phyloP scores from a whole-genome alignment of 139 green algal species.

The Volvox africanus region DNA sequence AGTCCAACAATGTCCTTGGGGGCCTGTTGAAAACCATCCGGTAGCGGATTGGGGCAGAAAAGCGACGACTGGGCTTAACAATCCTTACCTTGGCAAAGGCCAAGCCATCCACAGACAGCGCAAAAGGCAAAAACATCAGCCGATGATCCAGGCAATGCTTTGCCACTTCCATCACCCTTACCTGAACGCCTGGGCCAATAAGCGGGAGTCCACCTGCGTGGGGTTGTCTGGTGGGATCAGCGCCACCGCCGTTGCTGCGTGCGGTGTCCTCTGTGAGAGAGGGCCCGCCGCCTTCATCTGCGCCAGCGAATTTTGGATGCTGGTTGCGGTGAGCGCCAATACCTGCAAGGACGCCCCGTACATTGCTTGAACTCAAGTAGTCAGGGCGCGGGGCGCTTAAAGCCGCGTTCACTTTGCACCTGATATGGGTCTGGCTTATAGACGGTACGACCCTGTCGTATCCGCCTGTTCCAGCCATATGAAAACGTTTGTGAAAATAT shows the following conservation, averaged over 20 bases:
- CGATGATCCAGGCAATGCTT: too few relatives aligned
- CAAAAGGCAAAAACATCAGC: too few relatives aligned
- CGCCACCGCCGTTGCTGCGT: neutral
- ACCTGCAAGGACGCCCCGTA: neutral
- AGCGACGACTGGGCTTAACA: too few relatives aligned
- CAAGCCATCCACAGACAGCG: too few relatives aligned
- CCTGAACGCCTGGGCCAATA: conserved; percentile 15
- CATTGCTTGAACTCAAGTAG: too few relatives aligned
- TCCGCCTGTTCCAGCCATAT: too few relatives aligned
- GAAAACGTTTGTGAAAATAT: too few relatives aligned
- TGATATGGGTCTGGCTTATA: too few relatives aligned
- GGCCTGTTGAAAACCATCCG: neutral
- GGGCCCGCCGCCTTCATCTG: neutral
- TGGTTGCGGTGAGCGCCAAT: neutral
- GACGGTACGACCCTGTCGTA: too few relatives aligned
- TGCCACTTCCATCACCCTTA: neutral
- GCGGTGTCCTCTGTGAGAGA: neutral
- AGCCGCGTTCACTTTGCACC: too few relatives aligned
- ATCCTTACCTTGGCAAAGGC: too few relatives aligned
- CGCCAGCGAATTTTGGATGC: neutral
- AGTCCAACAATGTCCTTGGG: conserved; percentile 22
- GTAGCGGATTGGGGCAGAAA: neutral
- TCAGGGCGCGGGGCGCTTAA: too few relatives aligned
- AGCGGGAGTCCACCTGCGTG: conserved; percentile 3
- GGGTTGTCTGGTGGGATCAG: neutral